phyloP scores from a whole-genome alignment of 441 rosid genomes.

The Pelargonium australe region DNA sequence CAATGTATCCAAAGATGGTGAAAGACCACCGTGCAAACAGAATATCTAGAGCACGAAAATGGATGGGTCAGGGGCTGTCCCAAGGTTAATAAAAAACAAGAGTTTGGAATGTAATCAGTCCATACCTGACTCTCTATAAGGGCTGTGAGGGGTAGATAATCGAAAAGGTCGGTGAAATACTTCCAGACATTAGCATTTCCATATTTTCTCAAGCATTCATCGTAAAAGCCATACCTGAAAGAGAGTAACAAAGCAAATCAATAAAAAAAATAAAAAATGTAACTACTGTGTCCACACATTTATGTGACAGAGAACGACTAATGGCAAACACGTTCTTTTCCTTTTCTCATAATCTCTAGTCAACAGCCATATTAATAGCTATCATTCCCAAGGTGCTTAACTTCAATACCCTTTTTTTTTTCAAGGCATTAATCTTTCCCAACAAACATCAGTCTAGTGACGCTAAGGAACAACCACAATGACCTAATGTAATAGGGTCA shows the following conservation, averaged over 20 bases:
- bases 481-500: no score
- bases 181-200: conserved; percentile 99
- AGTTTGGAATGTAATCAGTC: conserved; percentile 5
- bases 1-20: conserved; percentile 88
- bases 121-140: conserved; percentile 92
- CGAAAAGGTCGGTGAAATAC: conserved; percentile 87
- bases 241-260: background rate
- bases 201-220: conserved; percentile 89
- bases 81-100: background rate
- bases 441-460: no score
- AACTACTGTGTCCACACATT: background rate
- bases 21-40: conserved; percentile 97
- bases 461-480: no score
- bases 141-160: conserved; percentile 33
- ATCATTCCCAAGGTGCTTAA: no score
- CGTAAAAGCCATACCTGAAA: conserved; percentile 42
- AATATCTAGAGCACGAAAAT: conserved; percentile 45
- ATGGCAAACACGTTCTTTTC: no score
- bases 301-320: background rate
- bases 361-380: no score
- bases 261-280: conserved; percentile 1
- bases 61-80: background rate
- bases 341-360: no score
- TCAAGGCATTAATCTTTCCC: no score
- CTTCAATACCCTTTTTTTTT: no score